Evolutionary conservation across 2,329 filamentous ascomycete genomes (phyloP), one percentile per base, ranked within the genome.

Genomic region (Colletotrichum aenigma): DNA sequence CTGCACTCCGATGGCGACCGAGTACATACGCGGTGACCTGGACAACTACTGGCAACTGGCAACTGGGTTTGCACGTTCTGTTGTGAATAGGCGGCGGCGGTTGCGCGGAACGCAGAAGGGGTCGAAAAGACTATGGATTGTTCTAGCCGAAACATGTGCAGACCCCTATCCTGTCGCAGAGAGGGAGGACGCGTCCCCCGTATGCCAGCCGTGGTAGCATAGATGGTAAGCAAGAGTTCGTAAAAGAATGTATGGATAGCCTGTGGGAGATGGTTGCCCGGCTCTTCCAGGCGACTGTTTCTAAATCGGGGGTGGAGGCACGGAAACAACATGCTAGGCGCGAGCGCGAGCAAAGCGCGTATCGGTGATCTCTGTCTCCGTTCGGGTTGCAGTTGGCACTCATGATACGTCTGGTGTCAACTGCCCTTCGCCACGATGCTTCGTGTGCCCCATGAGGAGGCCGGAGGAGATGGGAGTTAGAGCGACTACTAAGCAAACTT

Each of bases 141-240:
- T 75, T 32, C 73, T 68, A 68, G 73, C 70, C 70, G 73, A 75
- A 75, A 75, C 73, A 73, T 24, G 15, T 34, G 36, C 24, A 52
- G 67, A 64, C 69, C 69, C 73, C 69, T 68, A 64, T 68, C 28
- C n/a, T 48, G 69, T 67, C 56, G 58, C 66, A 58, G 43, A 74
- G 66, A 61, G 26, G 28, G 56, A 74, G 36, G 32, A 52, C 56
- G 58, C 60, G 52, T 38, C 30, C 67, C 71, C 61, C 38, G n/a
- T 24, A 30, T 67, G 34, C 58, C 66, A 16, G 48, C 18, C 10
- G 15, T 34, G 21, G 28, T 56, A 70, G 56, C 43, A 66, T 64
- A 64, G 34, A 43, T 61, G 60, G 64, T 13, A 66, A 30, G 38
- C 38, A 55, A 6, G 38, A 26, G 18, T 36, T 26, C 21, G 62